Base-by-base conservation (phyloP, 2,329 filamentous ascomycete species). In the Nemania diffusa region DNA sequence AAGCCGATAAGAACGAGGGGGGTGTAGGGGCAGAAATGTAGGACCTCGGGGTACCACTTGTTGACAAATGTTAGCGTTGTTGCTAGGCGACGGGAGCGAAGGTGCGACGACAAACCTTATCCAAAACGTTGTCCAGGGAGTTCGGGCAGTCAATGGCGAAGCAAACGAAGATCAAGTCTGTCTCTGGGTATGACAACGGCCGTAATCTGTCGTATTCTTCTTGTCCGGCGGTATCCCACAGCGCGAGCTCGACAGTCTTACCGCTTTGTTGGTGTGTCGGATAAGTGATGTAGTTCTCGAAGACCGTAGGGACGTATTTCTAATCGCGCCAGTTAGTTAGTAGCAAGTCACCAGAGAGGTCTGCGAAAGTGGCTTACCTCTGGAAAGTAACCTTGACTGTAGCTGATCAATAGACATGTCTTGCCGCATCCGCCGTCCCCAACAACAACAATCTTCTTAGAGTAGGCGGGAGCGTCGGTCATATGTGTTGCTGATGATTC, bases 281-380 rank as follows among this genome's bases (percentile, higher is more conserved):
- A 80, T 97, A 95, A 62, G 96, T 97, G 83, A 99, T 98, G 88
- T 99, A 99, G 85, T 99, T 99, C 79, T 99, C 96, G 80, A 99
- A 99, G 59, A 99, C 96, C 1, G 96, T 99, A 3, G 96, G 96
- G 46, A 99, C 96, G 77, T 99, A 99, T 98, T 97, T 98, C 96
- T 99, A 48, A 48, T 42, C 2, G 52, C 37, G 40, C 9, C 15
- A 22, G 40, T 63, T 62, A 69, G 67, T 27, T 62, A 69, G 67
- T 27, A 58, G 17, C n/a, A 13, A 37, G 13, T 52, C 24, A 29
- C 56, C 32, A 17, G 40, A n/a, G 40, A 15, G n/a, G 37, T 5
- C 8, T 20, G 52, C 5, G 46, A n/a, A 32, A 20, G 44, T 40
- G 32, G 34, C 86, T 73, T 84, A 97, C 96, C 92, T 99, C 95